Evolutionary conservation across 2,329 filamentous ascomycete genomes (phyloP), one percentile per base, ranked within the genome.

Genomic region (Trichophyton benhamiae): DNA sequence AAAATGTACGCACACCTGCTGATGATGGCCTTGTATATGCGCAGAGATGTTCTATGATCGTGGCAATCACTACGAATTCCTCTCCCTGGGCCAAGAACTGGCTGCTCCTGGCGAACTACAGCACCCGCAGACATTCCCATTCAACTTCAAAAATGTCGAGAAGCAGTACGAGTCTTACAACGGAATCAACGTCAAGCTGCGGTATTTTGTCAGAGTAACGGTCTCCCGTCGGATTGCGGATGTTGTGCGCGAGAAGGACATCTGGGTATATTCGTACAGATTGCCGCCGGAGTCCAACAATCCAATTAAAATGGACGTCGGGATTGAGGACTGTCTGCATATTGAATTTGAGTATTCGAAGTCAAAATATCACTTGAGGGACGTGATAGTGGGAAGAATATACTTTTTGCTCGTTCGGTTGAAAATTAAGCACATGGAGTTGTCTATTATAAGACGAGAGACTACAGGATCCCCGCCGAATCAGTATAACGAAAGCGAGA

Each of bases 101-200:
- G 94, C 94, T 17, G 91, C 94, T 17, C 94, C 94, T 1, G 94
- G 94, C 75, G 94, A 99, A 79, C 87, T 99, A 62, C 94, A 97
- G 74, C 95, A 99, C 77, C 94, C 94, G 49, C 94, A 99, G 79
- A 96, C 91, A 57, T 96, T 96, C 76, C 90, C 95, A 68, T 99
- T 99, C 84, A 95, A 96, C 80, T 99, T 99, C 84, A 97, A 97
- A 77, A 99, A 97, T 76, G 91, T 99, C 70, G 94, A 99, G 83
- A 99, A 99, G 81, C 91, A 95, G 76, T 99, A 99, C 82, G 95
- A 99, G 78, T 96, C 91, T 66, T 99, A 99, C 82, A 95, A 96
- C 74, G 94, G 94, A 72, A 99, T 99, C 84, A 99, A 99, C 73
- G 94, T 99, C 71, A 95, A 96, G 80, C 83, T 99, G 73, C 91